These are phyloP conservation scores for Raphanus sativus DNA, from an alignment of 345 rosid genomes.

Conservation along the genomic window DNA sequence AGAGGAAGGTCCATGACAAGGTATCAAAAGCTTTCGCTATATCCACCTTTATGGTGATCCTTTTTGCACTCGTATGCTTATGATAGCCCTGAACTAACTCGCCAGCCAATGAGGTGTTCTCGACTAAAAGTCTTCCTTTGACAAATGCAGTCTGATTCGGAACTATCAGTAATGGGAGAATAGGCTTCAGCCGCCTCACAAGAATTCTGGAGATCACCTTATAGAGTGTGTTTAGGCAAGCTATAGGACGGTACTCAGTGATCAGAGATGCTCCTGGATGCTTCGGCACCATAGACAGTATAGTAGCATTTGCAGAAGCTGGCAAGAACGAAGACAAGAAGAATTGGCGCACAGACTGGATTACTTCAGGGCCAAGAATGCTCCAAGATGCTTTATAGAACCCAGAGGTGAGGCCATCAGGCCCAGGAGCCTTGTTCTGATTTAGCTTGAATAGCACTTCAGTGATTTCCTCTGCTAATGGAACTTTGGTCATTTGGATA, in stretches of 20 bases:
- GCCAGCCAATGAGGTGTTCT: background rate
- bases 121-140: background rate
- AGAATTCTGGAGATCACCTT: background rate
- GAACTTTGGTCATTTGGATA: no score
- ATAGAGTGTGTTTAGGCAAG: background rate
- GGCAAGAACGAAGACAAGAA: background rate
- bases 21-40: background rate
- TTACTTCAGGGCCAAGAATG: background rate
- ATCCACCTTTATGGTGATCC: background rate
- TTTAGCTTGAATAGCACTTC: no score
- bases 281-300: background rate
- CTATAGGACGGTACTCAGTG: background rate
- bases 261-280: background rate
- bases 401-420: background rate
- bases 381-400: background rate
- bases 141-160: background rate
- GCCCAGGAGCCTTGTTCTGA: background rate
- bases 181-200: background rate
- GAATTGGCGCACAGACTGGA: background rate
- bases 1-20: background rate
- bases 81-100: background rate
- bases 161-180: background rate
- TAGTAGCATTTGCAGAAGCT: background rate
- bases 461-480: no score
- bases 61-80: background rate